Percentiles rank a stretch among this genome's conserved stretches.
These are phyloP conservation scores for Beauveria scarabaeidicola DNA, from an alignment of 2,329 filamentous ascomycete species.

Conservation along the genomic window DNA sequence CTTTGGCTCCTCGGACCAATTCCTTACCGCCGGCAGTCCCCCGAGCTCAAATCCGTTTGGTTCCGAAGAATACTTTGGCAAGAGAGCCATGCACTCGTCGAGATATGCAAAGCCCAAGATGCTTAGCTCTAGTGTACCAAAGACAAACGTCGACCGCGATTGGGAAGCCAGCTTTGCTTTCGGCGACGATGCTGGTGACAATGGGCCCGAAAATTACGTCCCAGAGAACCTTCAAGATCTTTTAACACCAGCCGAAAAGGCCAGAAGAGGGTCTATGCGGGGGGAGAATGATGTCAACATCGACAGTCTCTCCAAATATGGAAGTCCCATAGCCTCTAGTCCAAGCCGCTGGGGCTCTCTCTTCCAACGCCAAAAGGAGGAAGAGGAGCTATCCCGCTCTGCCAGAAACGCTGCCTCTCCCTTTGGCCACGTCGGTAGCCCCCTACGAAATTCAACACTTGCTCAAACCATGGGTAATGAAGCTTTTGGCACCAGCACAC, in stretches of 20 bases:
- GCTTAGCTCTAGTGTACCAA: slow-evolving; percentile 61
- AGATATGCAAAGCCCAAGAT: slow-evolving; percentile 58
- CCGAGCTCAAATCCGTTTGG: slow-evolving; percentile 44
- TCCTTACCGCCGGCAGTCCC: slow-evolving; percentile 40
- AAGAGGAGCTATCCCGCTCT: slow-evolving; percentile 39
- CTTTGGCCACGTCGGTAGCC: slow-evolving; percentile 59
- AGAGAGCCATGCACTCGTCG: slow-evolving; percentile 64
- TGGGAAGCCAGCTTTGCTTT: slow-evolving; percentile 67
- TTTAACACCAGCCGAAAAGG: slow-evolving; percentile 59
- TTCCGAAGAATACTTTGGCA: slow-evolving; percentile 55
- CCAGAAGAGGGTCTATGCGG: slow-evolving; percentile 51
- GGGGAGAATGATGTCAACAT: slow-evolving; percentile 43
- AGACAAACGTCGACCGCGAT: slow-evolving; percentile 53
- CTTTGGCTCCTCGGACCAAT: slow-evolving; percentile 58
- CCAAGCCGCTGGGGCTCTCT: slow-evolving; percentile 54
- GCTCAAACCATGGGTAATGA: slow-evolving; percentile 48
- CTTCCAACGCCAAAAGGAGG: slow-evolving; percentile 52
- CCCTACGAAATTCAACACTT: slow-evolving; percentile 54
- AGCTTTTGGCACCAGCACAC: slow-evolving; percentile 26
- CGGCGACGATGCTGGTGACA: slow-evolving; percentile 51
- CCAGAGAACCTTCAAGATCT: slow-evolving; percentile 62
- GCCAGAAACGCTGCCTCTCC: slow-evolving; percentile 37
- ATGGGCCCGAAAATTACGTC: slow-evolving; percentile 49
- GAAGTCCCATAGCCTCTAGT: slow-evolving; percentile 51
- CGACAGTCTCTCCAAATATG: slow-evolving; percentile 47